Evolutionary conservation across 2,329 filamentous ascomycete genomes (phyloP), one percentile per base, ranked within the genome.

Genomic region (Pseudogymnoascus sp.): DNA sequence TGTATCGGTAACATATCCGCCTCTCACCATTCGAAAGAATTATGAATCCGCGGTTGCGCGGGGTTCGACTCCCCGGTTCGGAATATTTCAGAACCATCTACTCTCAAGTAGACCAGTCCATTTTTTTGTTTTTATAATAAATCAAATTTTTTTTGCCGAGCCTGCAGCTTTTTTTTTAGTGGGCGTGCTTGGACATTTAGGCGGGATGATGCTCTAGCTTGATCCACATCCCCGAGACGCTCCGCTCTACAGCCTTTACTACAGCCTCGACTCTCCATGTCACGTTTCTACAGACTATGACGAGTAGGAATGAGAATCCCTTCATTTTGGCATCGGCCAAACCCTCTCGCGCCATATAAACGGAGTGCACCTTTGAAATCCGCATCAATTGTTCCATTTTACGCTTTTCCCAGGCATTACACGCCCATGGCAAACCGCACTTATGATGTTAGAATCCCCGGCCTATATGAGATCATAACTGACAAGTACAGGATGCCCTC

Each of bases 401-500:
- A 15, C 7, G 27, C n/a, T n/a, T 52, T 31, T 31, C 4, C 27
- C 13, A 52, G 45, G 27, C 45, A 52, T 12, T 52, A 31, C 45
- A 10, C 45, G 45, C 45, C 45, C 25, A 52, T 52, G 45, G 45
- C 45, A 52, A 52, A 52, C 45, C 25, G 45, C 25, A 52, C 27
- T 18, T 52, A 52, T 52, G 45, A 52, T 52, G 45, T 52, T 52
- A 52, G 45, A 52, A 52, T 5, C 13, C 45, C 15, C 25, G 21
- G 8, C 7, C 27, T 52, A 4, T 18, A 31, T 52, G 27, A 31
- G 45, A 52, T 6, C 25, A 52, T 31, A 9, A 4, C 45, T 52
- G 8, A 52, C 45, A 5, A 15, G 15, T 10, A 31, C 4, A 96
- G 91, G 91, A 94, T 73, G 94, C 93, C 58, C 86, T 97, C 65